phyloP scores from a whole-genome alignment of 2,329 filamentous ascomycete genomes.

The Aurifilum marmelostoma region DNA sequence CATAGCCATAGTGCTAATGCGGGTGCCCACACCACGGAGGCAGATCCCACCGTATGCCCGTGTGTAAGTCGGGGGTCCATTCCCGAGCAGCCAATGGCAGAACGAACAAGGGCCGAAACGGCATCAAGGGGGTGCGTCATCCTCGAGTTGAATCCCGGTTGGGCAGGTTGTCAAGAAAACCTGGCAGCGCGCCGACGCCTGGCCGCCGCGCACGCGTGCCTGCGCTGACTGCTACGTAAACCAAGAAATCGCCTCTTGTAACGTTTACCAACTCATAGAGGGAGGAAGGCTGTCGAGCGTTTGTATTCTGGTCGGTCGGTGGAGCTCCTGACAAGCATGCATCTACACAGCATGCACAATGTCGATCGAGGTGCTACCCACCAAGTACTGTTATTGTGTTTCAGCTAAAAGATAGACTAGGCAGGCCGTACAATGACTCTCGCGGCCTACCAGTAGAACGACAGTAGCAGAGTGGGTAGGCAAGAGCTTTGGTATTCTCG shows the following conservation, averaged over 20 bases:
- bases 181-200: background rate
- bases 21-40: conserved; percentile 20
- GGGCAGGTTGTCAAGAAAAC: conserved; percentile 10
- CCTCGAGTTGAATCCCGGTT: background rate
- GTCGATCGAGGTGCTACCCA: background rate
- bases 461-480: no score
- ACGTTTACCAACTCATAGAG: background rate
- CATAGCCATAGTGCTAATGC: conserved; percentile 11
- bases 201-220: background rate
- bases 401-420: conserved; percentile 2
- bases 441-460: no score
- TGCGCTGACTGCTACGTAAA: background rate
- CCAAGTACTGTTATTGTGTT: background rate
- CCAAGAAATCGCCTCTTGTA: background rate
- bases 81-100: conserved; percentile 11
- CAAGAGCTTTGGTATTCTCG: no score
- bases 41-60: conserved; percentile 17
- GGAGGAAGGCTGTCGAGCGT: background rate
- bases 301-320: background rate
- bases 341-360: background rate
- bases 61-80: conserved; percentile 4
- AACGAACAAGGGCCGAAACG: background rate
- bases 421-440: conserved; percentile 4
- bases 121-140: conserved; percentile 11
- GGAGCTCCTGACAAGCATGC: background rate